Evolutionary conservation across 2,329 filamentous ascomycete species (phyloP).

Genomic region (Juglanconis sp.): DNA sequence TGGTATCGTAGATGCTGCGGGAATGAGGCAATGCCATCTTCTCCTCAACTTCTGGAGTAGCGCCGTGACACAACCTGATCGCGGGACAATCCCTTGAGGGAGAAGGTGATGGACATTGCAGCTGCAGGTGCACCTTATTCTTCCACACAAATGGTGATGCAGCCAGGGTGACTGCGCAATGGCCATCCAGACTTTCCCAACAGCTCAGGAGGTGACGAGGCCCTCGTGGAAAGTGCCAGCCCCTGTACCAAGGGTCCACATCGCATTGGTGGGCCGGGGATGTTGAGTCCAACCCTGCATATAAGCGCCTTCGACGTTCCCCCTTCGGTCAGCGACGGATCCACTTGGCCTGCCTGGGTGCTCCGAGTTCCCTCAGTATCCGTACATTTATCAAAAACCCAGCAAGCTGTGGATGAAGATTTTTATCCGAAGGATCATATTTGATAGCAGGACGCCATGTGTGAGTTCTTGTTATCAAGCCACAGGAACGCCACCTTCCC

Average conservation of each 20-base stretch:
- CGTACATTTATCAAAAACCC: neutral
- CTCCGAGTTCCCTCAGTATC: neutral
- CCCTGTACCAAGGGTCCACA: neutral
- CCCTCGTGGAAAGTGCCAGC: neutral
- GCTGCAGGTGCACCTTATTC: neutral
- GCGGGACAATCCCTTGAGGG: neutral
- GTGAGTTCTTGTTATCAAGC: neutral
- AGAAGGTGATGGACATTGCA: neutral
- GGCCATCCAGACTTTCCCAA: no score
- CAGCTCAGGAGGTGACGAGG: neutral
- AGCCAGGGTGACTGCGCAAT: no score
- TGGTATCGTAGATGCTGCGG: no score
- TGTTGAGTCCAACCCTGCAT: neutral
- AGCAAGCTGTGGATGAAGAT: neutral
- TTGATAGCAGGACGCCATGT: no score
- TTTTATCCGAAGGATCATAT: neutral
- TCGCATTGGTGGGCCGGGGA: constrained; percentile 1
- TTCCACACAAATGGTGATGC: neutral
- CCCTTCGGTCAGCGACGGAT: constrained; percentile 6
- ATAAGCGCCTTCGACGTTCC: neutral
- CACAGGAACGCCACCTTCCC: neutral
- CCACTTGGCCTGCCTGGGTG: neutral
- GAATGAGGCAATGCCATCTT: no score
- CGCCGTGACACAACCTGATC: neutral
- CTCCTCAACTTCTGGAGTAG: neutral